Evolutionary conservation across 2,329 filamentous ascomycete species (phyloP), one percentile per base, ranked within the genome.

Genomic region (Didymella segeticola): DNA sequence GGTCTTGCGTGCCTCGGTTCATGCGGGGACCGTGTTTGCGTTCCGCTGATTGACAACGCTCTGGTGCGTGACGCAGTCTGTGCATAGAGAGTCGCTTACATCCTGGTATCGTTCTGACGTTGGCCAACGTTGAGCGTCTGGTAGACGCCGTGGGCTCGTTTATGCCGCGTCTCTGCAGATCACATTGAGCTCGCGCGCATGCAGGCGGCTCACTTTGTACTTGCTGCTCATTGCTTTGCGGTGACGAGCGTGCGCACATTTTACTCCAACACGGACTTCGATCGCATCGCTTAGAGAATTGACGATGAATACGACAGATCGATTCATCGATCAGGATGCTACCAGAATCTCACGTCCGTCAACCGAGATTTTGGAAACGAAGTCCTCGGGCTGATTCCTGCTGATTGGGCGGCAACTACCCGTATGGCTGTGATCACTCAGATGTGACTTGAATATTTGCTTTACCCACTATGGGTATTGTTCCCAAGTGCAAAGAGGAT

Each of bases 161-260:
- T n/a, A 7, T 15, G 30, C 20, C 50, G 30, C 38, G 38, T 34
- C 15, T 43, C 26, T 39, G 50, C 50, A 54, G 33, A 54, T 54
- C 45, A 48, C 26, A 11, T 11, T 15, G 25, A 37, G 38, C 43
- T 43, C 20, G 20, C 45, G 39, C 33, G 22, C n/a, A 23, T 43
- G 38, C 26, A 45, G 27, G 10, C 26, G 5, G 30, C 34, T 25
- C 37, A 31, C 11, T 25, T 38, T 11, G 17, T 25, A 22, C n/a
- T 3, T 19, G 17, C 30, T 31, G n/a, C 19, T n/a, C 10, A 5
- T 53, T 25, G 19, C 10, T 3, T 53, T 25, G 19, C 9, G 14
- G 11, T 26, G 31, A 22, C 22, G 9, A 29, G 22, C 14, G 10
- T 15, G 29, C 12, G 20, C 25, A 15, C 6, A 26, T 9, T 11